Conservation (phyloP, 208 protist genomes). For the Naegleria gruberi region DNA sequence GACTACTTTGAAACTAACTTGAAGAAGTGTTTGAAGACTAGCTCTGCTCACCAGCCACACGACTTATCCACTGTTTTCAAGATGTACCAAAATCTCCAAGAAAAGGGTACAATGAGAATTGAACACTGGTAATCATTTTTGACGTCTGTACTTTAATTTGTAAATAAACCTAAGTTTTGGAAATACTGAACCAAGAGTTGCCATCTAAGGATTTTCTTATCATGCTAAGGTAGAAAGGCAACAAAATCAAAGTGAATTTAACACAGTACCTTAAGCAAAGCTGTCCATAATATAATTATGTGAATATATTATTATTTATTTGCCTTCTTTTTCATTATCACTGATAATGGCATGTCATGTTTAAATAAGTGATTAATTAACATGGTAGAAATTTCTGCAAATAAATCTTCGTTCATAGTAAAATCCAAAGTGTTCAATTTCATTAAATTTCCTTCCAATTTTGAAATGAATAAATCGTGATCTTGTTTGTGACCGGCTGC, state of each 20-base stretch:
- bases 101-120: slow-evolving; percentile 50
- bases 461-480: neutral
- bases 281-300: no score
- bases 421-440: neutral
- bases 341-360: neutral
- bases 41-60: slow-evolving; percentile 38
- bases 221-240: no score
- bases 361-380: neutral
- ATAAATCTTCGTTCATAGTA: neutral
- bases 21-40: slow-evolving; percentile 17
- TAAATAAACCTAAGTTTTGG: no score
- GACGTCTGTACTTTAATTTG: no score
- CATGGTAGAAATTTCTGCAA: neutral
- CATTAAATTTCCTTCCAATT: neutral
- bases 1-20: slow-evolving; percentile 36
- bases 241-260: no score
- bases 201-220: no score
- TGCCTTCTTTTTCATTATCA: neutral
- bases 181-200: no score
- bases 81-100: slow-evolving; percentile 34
- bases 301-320: neutral
- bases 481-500: neutral
- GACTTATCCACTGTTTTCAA: slow-evolving; percentile 38
- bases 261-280: no score
- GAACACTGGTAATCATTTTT: slow-evolving; percentile 33